Base-by-base conservation (phyloP, 2,329 filamentous ascomycete species). In the Trichoderma sp. region DNA sequence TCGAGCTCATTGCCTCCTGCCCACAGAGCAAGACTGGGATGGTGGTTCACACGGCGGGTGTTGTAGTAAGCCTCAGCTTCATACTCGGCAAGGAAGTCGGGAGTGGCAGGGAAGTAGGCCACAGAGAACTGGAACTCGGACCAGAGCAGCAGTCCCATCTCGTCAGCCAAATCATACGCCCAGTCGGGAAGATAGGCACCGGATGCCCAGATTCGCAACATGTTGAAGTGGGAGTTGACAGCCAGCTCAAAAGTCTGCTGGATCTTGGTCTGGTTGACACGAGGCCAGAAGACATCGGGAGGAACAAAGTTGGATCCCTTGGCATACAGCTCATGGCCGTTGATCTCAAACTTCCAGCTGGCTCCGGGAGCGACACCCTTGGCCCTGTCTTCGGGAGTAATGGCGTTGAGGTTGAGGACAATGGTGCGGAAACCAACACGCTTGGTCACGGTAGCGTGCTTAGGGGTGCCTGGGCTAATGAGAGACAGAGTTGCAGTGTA, bases 261-360 rank as follows among this genome's bases (percentile, higher is more conserved):
- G 74, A 91, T 88, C 57, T 83, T 84, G 0, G 80, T 79, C 34
- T 81, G 77, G 0, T 87, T 90, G 9, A 91, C 88, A 53, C 88
- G 82, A 26, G 74, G 74, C 74, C 74, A 74, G 26, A 74, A 74
- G 12, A 72, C 73, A 61, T 74, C 74, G 1, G 74, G 74, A 6
- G 74, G 74, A 9, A 74, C 73, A 39, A 74, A 71, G 64, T 74
- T 74, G 55, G 73, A 71, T 3, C 74, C 74, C 34, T 74, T 74
- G 3, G 87, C 88, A 75, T 90, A 91, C 74, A 91, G 88, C n/a
- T 88, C 85, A 64, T 87, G 84, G 1, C 89, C 88, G 73, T 91
- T 91, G 71, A 91, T 84, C 76, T 91, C 88, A 74, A 91, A 91
- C 76, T 91, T 88, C 88, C 88, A 77, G 84, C 15, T 85, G 84